Conservation (phyloP, 176 grass and related monocot genomes). For the bread wheat (Triticum aestivum) region DNA sequence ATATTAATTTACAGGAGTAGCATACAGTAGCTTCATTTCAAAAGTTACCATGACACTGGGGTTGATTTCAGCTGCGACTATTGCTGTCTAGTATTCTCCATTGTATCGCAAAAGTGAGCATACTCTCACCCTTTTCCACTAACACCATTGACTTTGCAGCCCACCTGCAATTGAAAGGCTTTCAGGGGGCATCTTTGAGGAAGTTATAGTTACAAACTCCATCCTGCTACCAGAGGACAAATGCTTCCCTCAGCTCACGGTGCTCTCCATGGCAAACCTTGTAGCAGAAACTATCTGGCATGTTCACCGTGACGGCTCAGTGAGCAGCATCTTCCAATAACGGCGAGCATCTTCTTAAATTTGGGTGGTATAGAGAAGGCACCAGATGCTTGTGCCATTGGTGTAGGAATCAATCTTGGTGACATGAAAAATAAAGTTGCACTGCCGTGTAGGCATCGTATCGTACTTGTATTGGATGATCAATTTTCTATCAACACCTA, state of each 20-base stretch:
- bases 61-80: too few relatives aligned
- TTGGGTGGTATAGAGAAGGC: constrained; percentile 32
- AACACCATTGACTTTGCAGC: too few relatives aligned
- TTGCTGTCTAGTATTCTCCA: too few relatives aligned
- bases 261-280: constrained; percentile 93
- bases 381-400: constrained; percentile 20
- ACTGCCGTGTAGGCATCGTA: neutral
- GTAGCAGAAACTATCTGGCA: constrained; percentile 86
- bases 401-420: constrained; percentile 28
- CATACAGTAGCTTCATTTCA: too few relatives aligned
- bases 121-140: too few relatives aligned
- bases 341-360: neutral
- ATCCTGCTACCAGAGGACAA: constrained; percentile 64
- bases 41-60: too few relatives aligned
- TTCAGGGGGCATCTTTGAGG: constrained; percentile 85
- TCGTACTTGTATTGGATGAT: neutral
- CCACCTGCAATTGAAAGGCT: constrained; percentile 91
- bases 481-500: neutral
- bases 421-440: constrained; percentile 30
- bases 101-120: too few relatives aligned
- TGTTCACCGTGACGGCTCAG: constrained; percentile 70
- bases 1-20: too few relatives aligned
- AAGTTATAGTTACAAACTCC: constrained; percentile 94
- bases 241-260: constrained; percentile 78
- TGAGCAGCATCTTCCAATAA: constrained; percentile 79